Evolutionary conservation across 768 basidiomycete species (phyloP), one percentile per base, ranked within the genome.

Genomic region (Russula earlei): DNA sequence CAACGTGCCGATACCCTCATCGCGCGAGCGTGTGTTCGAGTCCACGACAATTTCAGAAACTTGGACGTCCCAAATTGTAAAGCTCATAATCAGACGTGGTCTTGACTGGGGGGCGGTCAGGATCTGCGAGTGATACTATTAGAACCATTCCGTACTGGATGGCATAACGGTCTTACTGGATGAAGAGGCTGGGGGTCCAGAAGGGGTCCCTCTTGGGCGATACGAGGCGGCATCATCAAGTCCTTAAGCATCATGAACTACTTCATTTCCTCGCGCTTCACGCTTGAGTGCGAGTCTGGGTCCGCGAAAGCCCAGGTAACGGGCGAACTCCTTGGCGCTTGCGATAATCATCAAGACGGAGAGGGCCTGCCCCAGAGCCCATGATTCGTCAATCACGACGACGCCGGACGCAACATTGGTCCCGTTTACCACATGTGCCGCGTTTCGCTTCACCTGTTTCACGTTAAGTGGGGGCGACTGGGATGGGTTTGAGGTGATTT

Each of bases 281-380:
- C 11, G 19, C 12, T 14, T 12, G 15, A 14, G 40, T 24, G 33
- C 14, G 19, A 5, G 33, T 41, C 15, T 29, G 31, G 19, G 41
- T 22, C 7, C 29, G 29, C 29, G 47, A 14, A 27, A 41, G 27
- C 33, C 20, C 1, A 44, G 1, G 51, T 12, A n/a, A 31, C 43
- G 38, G 25, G 52, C 6, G 3, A 53, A 2, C 37, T 60, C 59
- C 3, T 58, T 60, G 1, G 48, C 4, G 14, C 31, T 59, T 29
- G 50, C 46, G 8, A 52, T 17, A n/a, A 59, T 52, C 59, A 58
- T 58, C 29, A 60, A 50, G 24, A 52, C 25, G 17, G 59, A 4
- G n/a, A 60, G 51, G 36, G 48, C 25, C 42, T 60, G 59, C 14
- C 59, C 59, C 41, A 60, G 59, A 4, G 19, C 33, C 56, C 59